These are phyloP conservation scores for Phytophthora cactorum DNA, from an alignment of 352 stramenopile species.

Conservation along the genomic window DNA sequence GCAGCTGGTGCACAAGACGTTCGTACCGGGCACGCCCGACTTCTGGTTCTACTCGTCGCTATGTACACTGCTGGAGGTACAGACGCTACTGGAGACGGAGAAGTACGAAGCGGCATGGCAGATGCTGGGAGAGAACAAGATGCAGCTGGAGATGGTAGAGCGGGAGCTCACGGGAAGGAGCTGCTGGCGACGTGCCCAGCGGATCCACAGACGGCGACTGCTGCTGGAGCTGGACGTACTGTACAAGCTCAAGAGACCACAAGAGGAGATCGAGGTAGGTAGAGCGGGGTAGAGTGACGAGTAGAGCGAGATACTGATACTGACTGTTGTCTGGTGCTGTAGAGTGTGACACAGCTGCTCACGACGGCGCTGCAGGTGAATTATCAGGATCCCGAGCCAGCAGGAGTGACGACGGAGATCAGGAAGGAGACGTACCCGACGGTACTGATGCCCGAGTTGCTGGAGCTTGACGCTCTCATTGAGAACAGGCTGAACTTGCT, in stretches of 20 bases:
- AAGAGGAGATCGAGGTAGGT: constrained; percentile 28
- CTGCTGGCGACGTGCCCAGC: constrained; percentile 35
- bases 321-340: constrained; percentile 11
- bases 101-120: constrained; percentile 24
- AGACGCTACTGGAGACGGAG: constrained; percentile 37
- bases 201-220: constrained; percentile 40
- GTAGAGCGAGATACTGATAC: constrained; percentile 5
- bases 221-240: constrained; percentile 52
- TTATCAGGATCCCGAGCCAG: constrained; percentile 33
- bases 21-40: constrained; percentile 31
- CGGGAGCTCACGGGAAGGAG: constrained; percentile 20
- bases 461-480: constrained; percentile 32
- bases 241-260: constrained; percentile 35
- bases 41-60: constrained; percentile 42
- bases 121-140: constrained; percentile 21
- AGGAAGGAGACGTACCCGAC: constrained; percentile 37
- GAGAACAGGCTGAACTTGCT: constrained; percentile 20
- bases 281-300: background rate
- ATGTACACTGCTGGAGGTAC: constrained; percentile 44
- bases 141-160: constrained; percentile 30
- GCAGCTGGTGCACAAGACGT: constrained; percentile 27
- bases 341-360: constrained; percentile 31
- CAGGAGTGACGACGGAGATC: constrained; percentile 15
- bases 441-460: constrained; percentile 16
- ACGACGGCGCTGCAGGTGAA: constrained; percentile 27